Evolutionary conservation across 345 rosid genomes (phyloP).

Genomic region (Syzygium jambos): DNA sequence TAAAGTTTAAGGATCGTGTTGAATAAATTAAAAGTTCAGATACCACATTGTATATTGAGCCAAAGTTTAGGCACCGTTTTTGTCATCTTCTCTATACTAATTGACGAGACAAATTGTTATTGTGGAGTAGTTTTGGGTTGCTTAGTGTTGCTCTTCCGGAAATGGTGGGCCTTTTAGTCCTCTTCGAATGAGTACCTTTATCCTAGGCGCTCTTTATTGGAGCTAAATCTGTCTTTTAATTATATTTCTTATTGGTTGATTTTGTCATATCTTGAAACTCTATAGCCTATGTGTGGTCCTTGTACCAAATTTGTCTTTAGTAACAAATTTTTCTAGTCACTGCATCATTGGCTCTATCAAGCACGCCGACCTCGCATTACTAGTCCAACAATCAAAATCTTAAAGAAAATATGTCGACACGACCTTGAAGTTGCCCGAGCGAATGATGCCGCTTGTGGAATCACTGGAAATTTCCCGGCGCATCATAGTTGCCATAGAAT

Average conservation of each 20-base stretch:
- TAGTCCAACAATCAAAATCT: no score
- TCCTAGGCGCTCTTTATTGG: background rate
- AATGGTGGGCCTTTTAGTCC: background rate
- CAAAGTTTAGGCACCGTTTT: no score
- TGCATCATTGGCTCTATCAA: background rate
- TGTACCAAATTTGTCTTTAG: background rate
- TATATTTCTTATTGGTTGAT: background rate
- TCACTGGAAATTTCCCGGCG: no score
- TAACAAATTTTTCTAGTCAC: background rate
- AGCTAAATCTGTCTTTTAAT: background rate
- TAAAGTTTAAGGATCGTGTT: no score
- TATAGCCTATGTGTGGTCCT: background rate
- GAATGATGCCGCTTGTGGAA: no score
- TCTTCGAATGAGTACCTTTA: background rate
- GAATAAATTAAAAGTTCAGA: no score
- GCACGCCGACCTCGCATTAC: no score
- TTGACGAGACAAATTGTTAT: background rate
- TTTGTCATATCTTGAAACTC: background rate
- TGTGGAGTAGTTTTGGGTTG: background rate
- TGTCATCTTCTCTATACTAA: no score
- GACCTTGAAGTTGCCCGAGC: no score
- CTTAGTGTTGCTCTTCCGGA: background rate
- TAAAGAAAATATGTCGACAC: no score
- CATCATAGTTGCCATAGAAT: no score
- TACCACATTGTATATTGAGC: no score